phyloP scores from a whole-genome alignment of 2,329 filamentous ascomycete genomes.

The Ophiocordyceps australis region DNA sequence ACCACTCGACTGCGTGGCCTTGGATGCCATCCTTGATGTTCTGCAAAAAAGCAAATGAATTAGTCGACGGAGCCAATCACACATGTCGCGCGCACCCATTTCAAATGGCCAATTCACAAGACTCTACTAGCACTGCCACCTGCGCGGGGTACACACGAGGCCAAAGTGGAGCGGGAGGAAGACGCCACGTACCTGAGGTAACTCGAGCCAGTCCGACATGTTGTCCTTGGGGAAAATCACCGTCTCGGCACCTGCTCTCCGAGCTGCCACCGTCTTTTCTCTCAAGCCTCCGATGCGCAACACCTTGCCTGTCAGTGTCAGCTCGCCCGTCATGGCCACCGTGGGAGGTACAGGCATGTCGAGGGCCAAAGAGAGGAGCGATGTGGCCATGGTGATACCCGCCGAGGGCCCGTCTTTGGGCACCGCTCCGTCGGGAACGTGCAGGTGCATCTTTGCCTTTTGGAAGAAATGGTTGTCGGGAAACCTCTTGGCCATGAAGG shows the following conservation, averaged over 20 bases:
- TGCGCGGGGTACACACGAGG: too few species aligned
- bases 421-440: slow-evolving; percentile 91
- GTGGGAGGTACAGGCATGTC: slow-evolving; percentile 64
- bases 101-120: too few species aligned
- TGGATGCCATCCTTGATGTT: slow-evolving; percentile 96
- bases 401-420: slow-evolving; percentile 88
- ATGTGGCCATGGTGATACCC: slow-evolving; percentile 97
- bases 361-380: slow-evolving; percentile 68
- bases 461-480: slow-evolving; percentile 91
- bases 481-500: slow-evolving; percentile 68
- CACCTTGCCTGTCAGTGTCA: slow-evolving; percentile 94
- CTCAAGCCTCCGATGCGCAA: slow-evolving; percentile 82
- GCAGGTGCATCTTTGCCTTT: slow-evolving; percentile 83
- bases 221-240: slow-evolving; percentile 94
- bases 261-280: slow-evolving; percentile 93
- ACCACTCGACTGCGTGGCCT: slow-evolving; percentile 84
- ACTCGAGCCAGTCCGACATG: slow-evolving; percentile 89
- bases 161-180: background rate
- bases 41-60: too few species aligned
- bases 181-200: slow-evolving; percentile 63
- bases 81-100: too few species aligned
- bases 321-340: slow-evolving; percentile 93
- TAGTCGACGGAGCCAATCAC: too few species aligned
- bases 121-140: too few species aligned
- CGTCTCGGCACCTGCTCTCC: slow-evolving; percentile 78